phyloP scores from a whole-genome alignment of 495 filamentous ascomycete genomes.

The Chaetomium tenue region DNA sequence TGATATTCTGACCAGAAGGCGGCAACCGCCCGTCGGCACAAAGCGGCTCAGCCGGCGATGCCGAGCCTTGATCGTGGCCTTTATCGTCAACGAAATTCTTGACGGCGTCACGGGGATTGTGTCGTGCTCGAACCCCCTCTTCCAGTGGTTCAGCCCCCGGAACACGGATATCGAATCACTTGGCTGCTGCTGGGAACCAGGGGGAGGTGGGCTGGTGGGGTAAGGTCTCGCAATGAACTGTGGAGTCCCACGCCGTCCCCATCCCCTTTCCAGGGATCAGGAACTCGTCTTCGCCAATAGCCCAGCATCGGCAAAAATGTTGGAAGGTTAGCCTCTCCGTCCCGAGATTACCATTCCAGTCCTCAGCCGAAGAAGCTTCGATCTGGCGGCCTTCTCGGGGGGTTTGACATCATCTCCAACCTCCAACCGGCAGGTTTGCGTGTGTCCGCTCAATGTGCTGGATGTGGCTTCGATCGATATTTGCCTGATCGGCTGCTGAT shows the following conservation, averaged over 20 bases:
- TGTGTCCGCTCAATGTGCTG: neutral
- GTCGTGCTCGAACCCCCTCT: neutral
- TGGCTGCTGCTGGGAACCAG: constrained; percentile 7
- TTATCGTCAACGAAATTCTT: neutral
- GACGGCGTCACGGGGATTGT: neutral
- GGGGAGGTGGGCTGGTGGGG: constrained; percentile 8
- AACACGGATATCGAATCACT: constrained; percentile 4
- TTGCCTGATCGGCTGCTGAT: constrained; percentile 15
- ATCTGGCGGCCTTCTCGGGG: neutral
- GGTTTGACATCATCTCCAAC: neutral
- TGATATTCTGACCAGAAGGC: neutral
- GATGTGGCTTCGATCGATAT: constrained; percentile 4
- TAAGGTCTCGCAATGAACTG: neutral
- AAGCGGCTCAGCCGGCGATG: neutral
- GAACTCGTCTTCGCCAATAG: neutral
- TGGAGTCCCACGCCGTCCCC: neutral
- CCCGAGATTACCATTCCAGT: constrained; percentile 1
- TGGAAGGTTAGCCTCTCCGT: neutral
- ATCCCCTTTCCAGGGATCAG: neutral
- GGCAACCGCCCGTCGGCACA: neutral
- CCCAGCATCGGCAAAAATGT: constrained; percentile 1
- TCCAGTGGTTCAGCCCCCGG: neutral
- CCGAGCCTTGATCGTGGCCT: neutral
- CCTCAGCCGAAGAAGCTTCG: neutral
- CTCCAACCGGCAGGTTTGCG: neutral